Conservation (phyloP, 225 moss, liverwort and hornwort species). For the Polytrichum commune region DNA sequence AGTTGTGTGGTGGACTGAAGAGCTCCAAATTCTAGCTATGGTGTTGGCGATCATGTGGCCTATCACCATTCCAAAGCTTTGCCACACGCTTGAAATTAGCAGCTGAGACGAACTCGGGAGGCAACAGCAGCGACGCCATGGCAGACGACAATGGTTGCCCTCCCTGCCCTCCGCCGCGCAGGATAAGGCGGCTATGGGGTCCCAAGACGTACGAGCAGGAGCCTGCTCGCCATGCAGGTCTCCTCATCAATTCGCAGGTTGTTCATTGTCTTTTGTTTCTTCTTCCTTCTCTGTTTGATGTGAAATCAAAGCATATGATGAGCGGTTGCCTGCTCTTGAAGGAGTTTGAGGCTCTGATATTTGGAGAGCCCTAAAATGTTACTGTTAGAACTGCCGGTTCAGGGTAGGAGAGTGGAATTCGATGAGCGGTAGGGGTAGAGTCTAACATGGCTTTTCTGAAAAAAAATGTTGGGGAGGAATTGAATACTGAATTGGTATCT, state of each 20-base stretch:
- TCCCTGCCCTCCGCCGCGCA: neutral
- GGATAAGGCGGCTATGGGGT: conserved; percentile 30
- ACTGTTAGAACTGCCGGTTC: neutral
- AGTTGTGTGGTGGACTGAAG: no score
- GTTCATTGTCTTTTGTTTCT: neutral
- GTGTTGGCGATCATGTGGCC: no score
- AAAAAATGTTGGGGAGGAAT: neutral
- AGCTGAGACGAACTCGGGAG: no score
- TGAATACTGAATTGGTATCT: neutral
- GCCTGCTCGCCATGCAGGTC: conserved; percentile 39
- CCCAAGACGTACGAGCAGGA: conserved; percentile 46
- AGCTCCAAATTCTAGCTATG: no score
- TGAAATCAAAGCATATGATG: neutral
- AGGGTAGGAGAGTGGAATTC: neutral
- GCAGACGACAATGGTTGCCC: neutral
- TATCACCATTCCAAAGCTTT: no score
- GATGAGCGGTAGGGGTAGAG: neutral
- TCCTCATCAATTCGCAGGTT: conserved; percentile 61
- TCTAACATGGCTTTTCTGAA: neutral
- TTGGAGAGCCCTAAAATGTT: no score
- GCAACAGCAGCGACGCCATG: conserved; percentile 8
- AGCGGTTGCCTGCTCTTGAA: no score
- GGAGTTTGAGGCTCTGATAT: no score
- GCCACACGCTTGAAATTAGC: no score
- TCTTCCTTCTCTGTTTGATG: neutral